Evolutionary conservation across 768 basidiomycete species (phyloP).

Genomic region (Fistulinella prunicolor): DNA sequence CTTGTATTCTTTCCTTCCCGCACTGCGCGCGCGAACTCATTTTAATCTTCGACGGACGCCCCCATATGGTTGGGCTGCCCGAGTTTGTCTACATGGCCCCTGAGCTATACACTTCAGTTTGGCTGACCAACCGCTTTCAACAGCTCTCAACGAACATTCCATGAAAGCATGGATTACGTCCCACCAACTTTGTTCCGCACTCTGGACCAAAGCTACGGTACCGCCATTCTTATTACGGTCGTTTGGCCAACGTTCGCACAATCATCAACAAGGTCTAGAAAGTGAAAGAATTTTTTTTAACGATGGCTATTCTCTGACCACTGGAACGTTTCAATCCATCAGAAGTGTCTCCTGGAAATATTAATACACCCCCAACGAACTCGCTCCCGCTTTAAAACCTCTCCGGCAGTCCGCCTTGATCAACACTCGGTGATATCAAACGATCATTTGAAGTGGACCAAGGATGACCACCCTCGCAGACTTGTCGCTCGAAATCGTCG

Average conservation of each 20-base stretch:
- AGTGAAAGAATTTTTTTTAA: conserved; percentile 30
- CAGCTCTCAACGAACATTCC: neutral
- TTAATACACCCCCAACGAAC: conserved; percentile 4
- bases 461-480: conserved; percentile 28
- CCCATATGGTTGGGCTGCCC: no score
- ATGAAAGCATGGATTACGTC: conserved; percentile 3
- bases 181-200: neutral
- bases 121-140: conserved; percentile 1
- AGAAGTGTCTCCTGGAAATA: conserved; percentile 3
- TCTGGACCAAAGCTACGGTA: neutral
- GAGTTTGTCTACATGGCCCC: conserved; percentile 8
- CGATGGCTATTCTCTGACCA: conserved; percentile 15
- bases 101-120: neutral
- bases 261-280: neutral
- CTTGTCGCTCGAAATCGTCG: conserved; percentile 59
- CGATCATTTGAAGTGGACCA: no score
- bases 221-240: conserved; percentile 4
- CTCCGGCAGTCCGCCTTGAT: neutral
- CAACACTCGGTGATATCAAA: no score
- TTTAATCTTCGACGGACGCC: no score
- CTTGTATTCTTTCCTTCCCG: no score
- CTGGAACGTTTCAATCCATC: conserved; percentile 14
- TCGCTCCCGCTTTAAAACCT: conserved; percentile 1
- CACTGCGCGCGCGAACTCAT: no score
- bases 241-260: neutral